Percentiles rank a stretch among this genome's conserved stretches.
These are phyloP conservation scores for Yarrowia hollandica DNA, from an alignment of 805 yeast genomes.

Conservation along the genomic window DNA sequence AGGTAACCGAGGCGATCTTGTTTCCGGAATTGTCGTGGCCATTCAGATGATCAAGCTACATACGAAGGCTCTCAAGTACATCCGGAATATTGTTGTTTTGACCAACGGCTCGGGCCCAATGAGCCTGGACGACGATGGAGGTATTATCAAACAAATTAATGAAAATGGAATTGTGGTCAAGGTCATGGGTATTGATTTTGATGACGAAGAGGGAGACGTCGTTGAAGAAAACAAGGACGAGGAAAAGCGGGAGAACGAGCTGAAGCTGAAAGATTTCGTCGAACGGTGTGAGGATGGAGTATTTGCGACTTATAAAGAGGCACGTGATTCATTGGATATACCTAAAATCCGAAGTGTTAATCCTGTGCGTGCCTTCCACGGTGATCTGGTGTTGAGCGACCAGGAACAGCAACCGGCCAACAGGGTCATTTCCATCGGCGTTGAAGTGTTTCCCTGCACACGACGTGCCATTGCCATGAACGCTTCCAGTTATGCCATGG, in stretches of 20 bases:
- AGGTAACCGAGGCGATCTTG: constrained; percentile 26
- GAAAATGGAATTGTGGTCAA: constrained; percentile 31
- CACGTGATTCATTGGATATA: constrained; percentile 31
- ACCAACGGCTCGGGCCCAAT: constrained; percentile 36
- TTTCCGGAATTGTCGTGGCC: constrained; percentile 41
- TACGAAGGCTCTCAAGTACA: constrained; percentile 40
- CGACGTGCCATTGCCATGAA: constrained; percentile 32
- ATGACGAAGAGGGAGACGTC: constrained; percentile 16
- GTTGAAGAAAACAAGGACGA: constrained; percentile 11
- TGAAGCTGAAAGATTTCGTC: not conserved
- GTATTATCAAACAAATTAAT: constrained; percentile 28
- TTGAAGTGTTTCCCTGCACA: constrained; percentile 33
- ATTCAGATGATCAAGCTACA: constrained; percentile 40
- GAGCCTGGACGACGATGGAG: constrained; percentile 13
- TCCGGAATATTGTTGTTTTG: constrained; percentile 44
- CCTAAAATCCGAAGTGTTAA: constrained; percentile 45
- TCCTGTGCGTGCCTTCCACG: constrained; percentile 51
- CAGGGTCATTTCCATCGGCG: constrained; percentile 35
- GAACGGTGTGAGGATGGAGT: constrained; percentile 26
- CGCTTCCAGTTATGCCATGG: constrained; percentile 24
- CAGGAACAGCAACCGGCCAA: constrained; percentile 39
- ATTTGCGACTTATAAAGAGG: constrained; percentile 32
- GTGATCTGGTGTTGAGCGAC: constrained; percentile 52
- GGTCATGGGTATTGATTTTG: constrained; percentile 32
- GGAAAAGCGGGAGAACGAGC: constrained; percentile 22